A percentile compares a stretch with the other conserved stretches of the same genome.
These are phyloP conservation scores for Vigna angularis DNA, from an alignment of 306 rosid species.

Conservation along the genomic window DNA sequence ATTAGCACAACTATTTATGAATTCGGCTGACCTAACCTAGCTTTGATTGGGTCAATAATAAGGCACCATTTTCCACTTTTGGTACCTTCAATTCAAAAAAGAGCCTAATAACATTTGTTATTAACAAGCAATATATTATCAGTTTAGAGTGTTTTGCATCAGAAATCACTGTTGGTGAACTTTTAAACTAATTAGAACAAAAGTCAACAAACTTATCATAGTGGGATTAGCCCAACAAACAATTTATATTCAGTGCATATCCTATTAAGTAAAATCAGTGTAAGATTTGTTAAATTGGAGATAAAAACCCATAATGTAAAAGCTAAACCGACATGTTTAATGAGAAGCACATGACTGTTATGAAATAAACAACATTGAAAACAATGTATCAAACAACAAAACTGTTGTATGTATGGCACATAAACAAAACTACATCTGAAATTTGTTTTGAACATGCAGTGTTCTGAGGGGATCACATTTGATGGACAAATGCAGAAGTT, in stretches of 20 bases:
- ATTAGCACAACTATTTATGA: neutral
- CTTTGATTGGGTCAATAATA: neutral
- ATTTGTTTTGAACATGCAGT: neutral
- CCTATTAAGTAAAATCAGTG: neutral
- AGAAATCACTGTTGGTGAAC: too few relatives aligned
- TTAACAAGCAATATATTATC: too few relatives aligned
- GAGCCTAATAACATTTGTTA: neutral
- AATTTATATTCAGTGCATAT: neutral
- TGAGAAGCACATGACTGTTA: neutral
- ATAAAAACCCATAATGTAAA: neutral
- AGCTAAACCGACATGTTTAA: neutral
- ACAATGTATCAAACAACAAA: neutral
- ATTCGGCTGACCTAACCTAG: neutral
- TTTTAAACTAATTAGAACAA: too few relatives aligned
- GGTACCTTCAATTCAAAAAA: neutral
- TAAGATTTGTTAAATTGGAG: neutral
- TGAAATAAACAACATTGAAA: neutral
- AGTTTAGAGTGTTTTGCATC: too few relatives aligned
- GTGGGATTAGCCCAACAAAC: neutral
- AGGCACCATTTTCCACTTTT: neutral
- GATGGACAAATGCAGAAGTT: slow-evolving; percentile 76
- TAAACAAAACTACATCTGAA: neutral
- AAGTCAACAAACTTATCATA: too few relatives aligned
- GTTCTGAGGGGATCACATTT: slow-evolving; percentile 64
- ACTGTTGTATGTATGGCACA: neutral